Percentiles rank a stretch among this genome's conserved stretches.
These are phyloP conservation scores for Coniferiporia weirii DNA, from an alignment of 1,284 basidiomycete genomes.

Conservation along the genomic window DNA sequence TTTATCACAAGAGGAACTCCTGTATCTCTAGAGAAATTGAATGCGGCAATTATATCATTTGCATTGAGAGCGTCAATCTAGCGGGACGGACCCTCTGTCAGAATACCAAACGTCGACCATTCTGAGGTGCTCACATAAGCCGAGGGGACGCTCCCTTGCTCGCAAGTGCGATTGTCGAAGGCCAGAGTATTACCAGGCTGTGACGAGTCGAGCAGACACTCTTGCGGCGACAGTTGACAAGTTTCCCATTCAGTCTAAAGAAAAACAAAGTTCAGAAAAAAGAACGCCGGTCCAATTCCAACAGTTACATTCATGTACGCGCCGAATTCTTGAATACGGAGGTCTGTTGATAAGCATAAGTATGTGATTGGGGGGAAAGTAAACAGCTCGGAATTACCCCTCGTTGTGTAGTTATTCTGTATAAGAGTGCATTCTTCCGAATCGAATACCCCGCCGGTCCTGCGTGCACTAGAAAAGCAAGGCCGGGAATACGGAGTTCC, in stretches of 20 bases:
- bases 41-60: constrained; percentile 21
- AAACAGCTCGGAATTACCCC: not conserved
- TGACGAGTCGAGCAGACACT: not conserved
- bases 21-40: constrained; percentile 23
- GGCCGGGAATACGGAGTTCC: not conserved
- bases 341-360: not conserved
- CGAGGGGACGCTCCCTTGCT: constrained; percentile 16
- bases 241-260: constrained; percentile 2
- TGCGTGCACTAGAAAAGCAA: not conserved
- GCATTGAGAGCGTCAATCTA: constrained; percentile 23
- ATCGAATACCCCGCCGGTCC: not conserved
- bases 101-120: not conserved
- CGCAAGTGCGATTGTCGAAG: not conserved
- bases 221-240: not conserved
- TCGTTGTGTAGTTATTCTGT: not conserved
- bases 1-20: constrained; percentile 24
- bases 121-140: constrained; percentile 10
- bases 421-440: not conserved
- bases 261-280: not conserved
- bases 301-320: constrained; percentile 5
- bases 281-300: not conserved
- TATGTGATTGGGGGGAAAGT: not conserved
- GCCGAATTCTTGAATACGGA: not conserved
- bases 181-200: not conserved
- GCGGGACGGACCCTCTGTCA: not conserved